Evolutionary conservation across 2,329 filamentous ascomycete species (phyloP).

Genomic region (Cytospora schulzeri): DNA sequence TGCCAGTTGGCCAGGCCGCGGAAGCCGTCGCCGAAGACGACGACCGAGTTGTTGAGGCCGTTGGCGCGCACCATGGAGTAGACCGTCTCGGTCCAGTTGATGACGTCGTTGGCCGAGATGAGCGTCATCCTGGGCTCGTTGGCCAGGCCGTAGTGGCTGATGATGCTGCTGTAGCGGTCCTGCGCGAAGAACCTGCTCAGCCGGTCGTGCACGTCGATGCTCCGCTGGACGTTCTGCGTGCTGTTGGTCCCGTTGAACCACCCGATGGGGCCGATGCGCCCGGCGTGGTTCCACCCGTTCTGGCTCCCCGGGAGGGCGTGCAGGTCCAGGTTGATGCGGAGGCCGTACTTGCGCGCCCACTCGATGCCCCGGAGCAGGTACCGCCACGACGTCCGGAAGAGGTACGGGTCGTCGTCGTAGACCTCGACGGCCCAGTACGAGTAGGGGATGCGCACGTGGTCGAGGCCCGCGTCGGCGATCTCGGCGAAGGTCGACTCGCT

Average conservation of each 20-base stretch:
- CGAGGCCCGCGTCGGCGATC: slow-evolving; percentile 84
- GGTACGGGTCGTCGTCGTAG: slow-evolving; percentile 84
- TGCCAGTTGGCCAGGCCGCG: slow-evolving; percentile 91
- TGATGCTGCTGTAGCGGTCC: slow-evolving; percentile 85
- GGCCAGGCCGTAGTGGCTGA: slow-evolving; percentile 89
- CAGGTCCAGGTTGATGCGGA: slow-evolving; percentile 90
- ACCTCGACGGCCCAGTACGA: slow-evolving; percentile 92
- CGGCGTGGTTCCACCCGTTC: slow-evolving; percentile 98
- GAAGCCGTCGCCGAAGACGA: slow-evolving; percentile 95
- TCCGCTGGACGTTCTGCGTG: slow-evolving; percentile 73
- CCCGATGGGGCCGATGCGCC: slow-evolving; percentile 74
- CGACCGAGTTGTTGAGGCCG: slow-evolving; percentile 65
- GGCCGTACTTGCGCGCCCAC: slow-evolving; percentile 87
- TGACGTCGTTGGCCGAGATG: slow-evolving; percentile 66
- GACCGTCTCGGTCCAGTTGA: slow-evolving; percentile 78
- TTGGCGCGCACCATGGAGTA: slow-evolving; percentile 74
- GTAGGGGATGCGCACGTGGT: slow-evolving; percentile 95
- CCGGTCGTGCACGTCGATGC: slow-evolving; percentile 83
- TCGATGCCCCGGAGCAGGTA: slow-evolving; percentile 93
- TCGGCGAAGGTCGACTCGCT: slow-evolving; percentile 81
- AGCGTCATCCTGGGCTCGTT: slow-evolving; percentile 92
- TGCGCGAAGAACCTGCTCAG: slow-evolving; percentile 93
- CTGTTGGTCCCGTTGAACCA: slow-evolving; percentile 95
- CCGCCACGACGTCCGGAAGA: slow-evolving; percentile 85
- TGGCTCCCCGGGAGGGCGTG: slow-evolving; percentile 92